A percentile compares a stretch with the other conserved stretches of the same genome.
These are phyloP conservation scores for Lasiodiplodia theobromae DNA, from an alignment of 2,329 filamentous ascomycete genomes.

Conservation along the genomic window DNA sequence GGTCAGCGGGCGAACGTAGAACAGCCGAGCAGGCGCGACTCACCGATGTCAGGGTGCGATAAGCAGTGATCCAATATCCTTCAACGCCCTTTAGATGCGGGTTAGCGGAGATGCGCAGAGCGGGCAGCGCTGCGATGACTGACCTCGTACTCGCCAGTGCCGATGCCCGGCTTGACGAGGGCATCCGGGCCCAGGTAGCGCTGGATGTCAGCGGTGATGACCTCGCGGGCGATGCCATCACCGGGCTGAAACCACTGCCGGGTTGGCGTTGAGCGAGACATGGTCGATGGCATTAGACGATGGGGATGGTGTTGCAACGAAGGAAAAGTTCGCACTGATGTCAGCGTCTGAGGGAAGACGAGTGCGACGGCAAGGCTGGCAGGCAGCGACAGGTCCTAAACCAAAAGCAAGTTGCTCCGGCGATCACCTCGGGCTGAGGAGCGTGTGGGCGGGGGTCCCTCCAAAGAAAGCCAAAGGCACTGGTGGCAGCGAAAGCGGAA, in stretches of 20 bases:
- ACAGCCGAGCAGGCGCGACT: slow-evolving; percentile 32
- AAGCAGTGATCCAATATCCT: slow-evolving; percentile 61
- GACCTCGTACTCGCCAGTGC: slow-evolving; percentile 55
- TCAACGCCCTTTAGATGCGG: slow-evolving; percentile 47
- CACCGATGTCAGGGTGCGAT: slow-evolving; percentile 59
- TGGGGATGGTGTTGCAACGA: slow-evolving; percentile 35
- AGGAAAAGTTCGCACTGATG: slow-evolving; percentile 45
- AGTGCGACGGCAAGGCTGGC: slow-evolving; percentile 38
- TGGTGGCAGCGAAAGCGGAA: not conserved
- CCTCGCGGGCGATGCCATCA: slow-evolving; percentile 59
- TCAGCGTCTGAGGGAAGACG: slow-evolving; percentile 40
- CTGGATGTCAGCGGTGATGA: slow-evolving; percentile 61
- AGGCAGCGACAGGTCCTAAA: slow-evolving; percentile 14
- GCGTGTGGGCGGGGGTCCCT: not conserved
- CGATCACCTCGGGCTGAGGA: slow-evolving; percentile 35
- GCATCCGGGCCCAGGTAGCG: slow-evolving; percentile 60
- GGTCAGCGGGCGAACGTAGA: slow-evolving; percentile 7
- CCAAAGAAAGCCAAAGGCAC: slow-evolving; percentile 21
- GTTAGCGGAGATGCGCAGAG: slow-evolving; percentile 12
- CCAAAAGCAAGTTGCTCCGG: slow-evolving; percentile 12
- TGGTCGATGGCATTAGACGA: slow-evolving; percentile 35
- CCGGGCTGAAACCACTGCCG: slow-evolving; percentile 58
- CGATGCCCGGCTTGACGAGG: slow-evolving; percentile 56
- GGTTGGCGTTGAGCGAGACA: slow-evolving; percentile 39
- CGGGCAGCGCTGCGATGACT: slow-evolving; percentile 32